phyloP scores from a whole-genome alignment of 768 basidiomycete species.

The Mycena galopus region DNA sequence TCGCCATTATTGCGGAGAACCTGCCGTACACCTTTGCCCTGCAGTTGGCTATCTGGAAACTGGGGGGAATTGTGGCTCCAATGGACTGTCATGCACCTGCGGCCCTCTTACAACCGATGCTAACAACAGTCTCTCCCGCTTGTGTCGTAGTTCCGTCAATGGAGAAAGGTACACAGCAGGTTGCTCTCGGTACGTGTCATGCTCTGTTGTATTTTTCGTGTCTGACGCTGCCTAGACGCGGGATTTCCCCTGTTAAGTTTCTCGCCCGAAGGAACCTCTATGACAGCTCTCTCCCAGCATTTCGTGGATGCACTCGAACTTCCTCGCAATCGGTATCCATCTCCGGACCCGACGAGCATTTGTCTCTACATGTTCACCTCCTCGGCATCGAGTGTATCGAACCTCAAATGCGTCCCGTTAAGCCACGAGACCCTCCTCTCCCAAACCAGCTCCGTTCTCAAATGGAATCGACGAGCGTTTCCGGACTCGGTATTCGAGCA shows the following conservation, averaged over 20 bases:
- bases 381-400: no score
- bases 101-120: no score
- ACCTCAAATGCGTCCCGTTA: slow-evolving; percentile 52
- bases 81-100: no score
- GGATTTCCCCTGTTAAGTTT: slow-evolving; percentile 35
- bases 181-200: slow-evolving; percentile 39
- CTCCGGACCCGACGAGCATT: slow-evolving; percentile 39
- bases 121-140: no score
- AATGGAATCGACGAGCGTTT: slow-evolving; percentile 28
- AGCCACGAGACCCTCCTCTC: slow-evolving; percentile 45
- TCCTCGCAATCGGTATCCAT: slow-evolving; percentile 36
- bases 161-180: slow-evolving; percentile 39
- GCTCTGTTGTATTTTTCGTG: slow-evolving; percentile 24
- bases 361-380: no score
- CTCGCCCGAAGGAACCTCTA: slow-evolving; percentile 42
- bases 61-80: no score
- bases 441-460: slow-evolving; percentile 41
- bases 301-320: slow-evolving; percentile 43
- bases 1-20: slow-evolving; percentile 52
- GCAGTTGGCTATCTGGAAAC: slow-evolving; percentile 49
- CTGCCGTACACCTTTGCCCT: slow-evolving; percentile 49
- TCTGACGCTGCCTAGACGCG: neutral
- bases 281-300: slow-evolving; percentile 45
- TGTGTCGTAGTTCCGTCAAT: no score
- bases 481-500: slow-evolving; percentile 23